Percentiles rank a stretch among this genome's conserved stretches.
Conservation (phyloP, 2,329 filamentous ascomycete species). For the Fusarium humuli region DNA sequence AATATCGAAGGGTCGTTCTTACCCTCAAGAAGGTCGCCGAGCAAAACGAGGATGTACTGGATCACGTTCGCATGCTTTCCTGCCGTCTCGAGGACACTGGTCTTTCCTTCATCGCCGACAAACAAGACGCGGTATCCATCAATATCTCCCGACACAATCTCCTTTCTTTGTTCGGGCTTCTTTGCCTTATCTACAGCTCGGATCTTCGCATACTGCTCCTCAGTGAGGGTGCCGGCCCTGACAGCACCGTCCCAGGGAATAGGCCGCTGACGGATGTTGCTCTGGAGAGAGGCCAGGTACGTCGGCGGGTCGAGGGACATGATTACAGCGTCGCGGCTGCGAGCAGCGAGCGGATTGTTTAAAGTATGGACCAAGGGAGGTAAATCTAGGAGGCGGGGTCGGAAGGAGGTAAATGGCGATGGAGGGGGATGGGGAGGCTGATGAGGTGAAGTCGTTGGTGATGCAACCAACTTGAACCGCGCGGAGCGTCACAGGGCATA, state of each 20-base stretch:
- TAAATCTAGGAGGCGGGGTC: conserved; percentile 7
- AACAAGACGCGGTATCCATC: conserved; percentile 84
- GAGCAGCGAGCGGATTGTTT: conserved; percentile 34
- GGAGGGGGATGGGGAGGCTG: conserved; percentile 31
- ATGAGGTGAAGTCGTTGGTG: conserved; percentile 47
- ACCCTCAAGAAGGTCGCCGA: conserved; percentile 90
- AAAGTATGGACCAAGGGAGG: conserved; percentile 20
- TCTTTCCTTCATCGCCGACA: conserved; percentile 76
- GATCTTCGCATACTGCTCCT: conserved; percentile 94
- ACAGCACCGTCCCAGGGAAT: conserved; percentile 99
- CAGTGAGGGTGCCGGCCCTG: conserved; percentile 91
- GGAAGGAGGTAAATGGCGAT: conserved; percentile 13
- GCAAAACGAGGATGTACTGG: conserved; percentile 92
- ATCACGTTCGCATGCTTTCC: conserved; percentile 89
- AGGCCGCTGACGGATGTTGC: conserved; percentile 94
- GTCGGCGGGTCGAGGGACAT: conserved; percentile 95
- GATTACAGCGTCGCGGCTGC: conserved; percentile 48
- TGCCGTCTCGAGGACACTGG: conserved; percentile 83
- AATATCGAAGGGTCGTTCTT: conserved; percentile 46
- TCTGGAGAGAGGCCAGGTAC: conserved; percentile 87
- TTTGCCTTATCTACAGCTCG: conserved; percentile 96
- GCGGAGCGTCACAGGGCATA: conserved; percentile 43
- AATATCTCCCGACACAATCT: conserved; percentile 83
- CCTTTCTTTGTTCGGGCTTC: conserved; percentile 83
- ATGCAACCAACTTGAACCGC: conserved; percentile 47